These are phyloP conservation scores for Ogataea hybrid DNA, from an alignment of 1,139 yeast species.

Conservation along the genomic window DNA sequence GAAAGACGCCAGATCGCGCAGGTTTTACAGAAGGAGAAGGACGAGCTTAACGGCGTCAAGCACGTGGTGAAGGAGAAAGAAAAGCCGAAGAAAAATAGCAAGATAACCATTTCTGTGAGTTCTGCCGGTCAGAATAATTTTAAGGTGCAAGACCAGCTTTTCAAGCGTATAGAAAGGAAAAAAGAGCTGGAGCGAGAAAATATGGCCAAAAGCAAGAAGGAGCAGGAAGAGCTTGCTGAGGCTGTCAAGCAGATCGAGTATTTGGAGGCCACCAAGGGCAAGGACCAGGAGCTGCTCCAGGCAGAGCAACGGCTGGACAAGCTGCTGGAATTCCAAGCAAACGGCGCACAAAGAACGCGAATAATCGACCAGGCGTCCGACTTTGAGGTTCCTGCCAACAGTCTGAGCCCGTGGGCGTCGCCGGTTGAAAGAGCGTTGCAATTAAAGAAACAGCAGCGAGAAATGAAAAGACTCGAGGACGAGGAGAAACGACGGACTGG, in stretches of 20 bases:
- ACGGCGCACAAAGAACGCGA: constrained; percentile 85
- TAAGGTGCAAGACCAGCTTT: constrained; percentile 64
- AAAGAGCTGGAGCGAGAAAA: constrained; percentile 35
- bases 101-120: constrained; percentile 51
- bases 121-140: constrained; percentile 64
- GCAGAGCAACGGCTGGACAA: constrained; percentile 77
- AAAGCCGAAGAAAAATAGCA: constrained; percentile 36
- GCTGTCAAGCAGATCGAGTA: constrained; percentile 40
- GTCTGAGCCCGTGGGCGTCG: constrained; percentile 74
- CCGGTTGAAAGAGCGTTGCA: constrained; percentile 84
- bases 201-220: constrained; percentile 35
- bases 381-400: constrained; percentile 54
- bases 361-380: constrained; percentile 95
- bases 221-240: constrained; percentile 40
- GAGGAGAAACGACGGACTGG: constrained; percentile 61
- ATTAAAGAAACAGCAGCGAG: constrained; percentile 79
- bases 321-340: constrained; percentile 74
- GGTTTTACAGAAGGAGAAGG: constrained; percentile 50
- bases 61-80: constrained; percentile 10
- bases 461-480: constrained; percentile 59
- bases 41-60: constrained; percentile 33
- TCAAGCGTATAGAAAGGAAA: constrained; percentile 46
- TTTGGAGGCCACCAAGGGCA: constrained; percentile 35
- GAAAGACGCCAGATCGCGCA: constrained; percentile 61
- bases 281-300: constrained; percentile 52